Evolutionary conservation across 306 rosid species (phyloP).

Genomic region (Urtica urens): DNA sequence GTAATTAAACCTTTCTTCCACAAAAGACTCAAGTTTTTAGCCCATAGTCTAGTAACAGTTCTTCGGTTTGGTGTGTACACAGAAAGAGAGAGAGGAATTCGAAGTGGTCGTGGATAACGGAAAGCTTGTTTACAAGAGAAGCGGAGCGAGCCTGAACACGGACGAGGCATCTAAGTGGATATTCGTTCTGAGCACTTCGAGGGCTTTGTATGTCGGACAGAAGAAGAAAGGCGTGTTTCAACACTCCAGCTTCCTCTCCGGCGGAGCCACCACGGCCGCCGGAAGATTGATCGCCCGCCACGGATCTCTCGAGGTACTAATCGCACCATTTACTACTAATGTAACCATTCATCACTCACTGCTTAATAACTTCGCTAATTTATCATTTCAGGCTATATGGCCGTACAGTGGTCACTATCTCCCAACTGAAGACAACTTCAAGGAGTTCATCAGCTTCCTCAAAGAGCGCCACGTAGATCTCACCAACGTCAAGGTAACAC

Average conservation of each 20-base stretch:
- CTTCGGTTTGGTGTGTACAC: not conserved
- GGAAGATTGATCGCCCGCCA: conserved; percentile 32
- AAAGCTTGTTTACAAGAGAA: conserved; percentile 21
- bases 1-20: conserved; percentile 20
- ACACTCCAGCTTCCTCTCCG: conserved; percentile 39
- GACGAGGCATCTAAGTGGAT: conserved; percentile 39
- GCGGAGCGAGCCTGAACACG: conserved; percentile 22
- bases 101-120: conserved; percentile 29
- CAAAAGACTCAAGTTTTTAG: not conserved
- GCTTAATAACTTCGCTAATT: too few relatives aligned
- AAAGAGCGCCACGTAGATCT: conserved; percentile 29
- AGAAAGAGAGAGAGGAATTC: conserved; percentile 36
- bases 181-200: conserved; percentile 45
- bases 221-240: conserved; percentile 43
- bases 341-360: too few relatives aligned
- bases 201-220: conserved; percentile 37
- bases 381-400: conserved; percentile 36
- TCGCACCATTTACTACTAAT: too few relatives aligned
- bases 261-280: conserved; percentile 38
- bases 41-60: not conserved
- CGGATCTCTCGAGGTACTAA: conserved; percentile 36
- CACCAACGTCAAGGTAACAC: conserved; percentile 34
- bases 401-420: conserved; percentile 47
- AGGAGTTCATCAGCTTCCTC: conserved; percentile 30
- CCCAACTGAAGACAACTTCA: conserved; percentile 42